Evolutionary conservation across 2,329 filamentous ascomycete genomes (phyloP), one percentile per base, ranked within the genome.

Genomic region (Lachnellula cervina): DNA sequence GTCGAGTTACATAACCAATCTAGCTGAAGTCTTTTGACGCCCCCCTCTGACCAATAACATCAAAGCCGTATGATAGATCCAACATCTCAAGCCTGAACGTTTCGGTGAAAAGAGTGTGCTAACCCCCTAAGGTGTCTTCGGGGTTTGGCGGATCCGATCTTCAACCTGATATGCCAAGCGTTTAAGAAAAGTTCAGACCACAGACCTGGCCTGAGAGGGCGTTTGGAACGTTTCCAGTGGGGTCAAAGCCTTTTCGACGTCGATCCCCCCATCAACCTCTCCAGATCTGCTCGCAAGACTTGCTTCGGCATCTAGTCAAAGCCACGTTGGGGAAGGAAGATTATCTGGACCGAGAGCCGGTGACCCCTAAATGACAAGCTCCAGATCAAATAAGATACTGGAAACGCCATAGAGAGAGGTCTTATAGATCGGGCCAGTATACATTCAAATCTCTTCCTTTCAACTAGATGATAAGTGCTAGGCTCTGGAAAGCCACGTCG

Each of bases 161-260:
- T 57, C 58, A 51, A 58, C 55, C 61, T 60, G 57, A 66, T 62
- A 64, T 61, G 62, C 62, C 59, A 59, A 58, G 63, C 65, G 64
- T 68, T 66, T 65, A 60, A 52, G 62, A 64, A 54, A 57, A 61
- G 52, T 57, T 58, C 55, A 49, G 52, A 62, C 66, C 59, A 67
- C 62, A 65, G 65, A 61, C 47, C 56, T 58, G 67, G 64, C 62
- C 63, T 65, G 61, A 61, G 40, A 63, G 55, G 62, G 57, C 65
- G 65, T 69, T 69, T 68, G 64, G 63, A 66, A 60, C 55, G 62
- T 66, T 64, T 64, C 66, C 59, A 60, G 62, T 63, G 58, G 63
- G 60, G 68, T 70, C 66, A 68, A 68, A 66, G 67, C 67, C 68
- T 65, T 64, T 59, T 67, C 62, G 60, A 66, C 54, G 56, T 66